Evolutionary conservation across 140 eudicot species (phyloP).

Genomic region (Senecio squalidus): DNA sequence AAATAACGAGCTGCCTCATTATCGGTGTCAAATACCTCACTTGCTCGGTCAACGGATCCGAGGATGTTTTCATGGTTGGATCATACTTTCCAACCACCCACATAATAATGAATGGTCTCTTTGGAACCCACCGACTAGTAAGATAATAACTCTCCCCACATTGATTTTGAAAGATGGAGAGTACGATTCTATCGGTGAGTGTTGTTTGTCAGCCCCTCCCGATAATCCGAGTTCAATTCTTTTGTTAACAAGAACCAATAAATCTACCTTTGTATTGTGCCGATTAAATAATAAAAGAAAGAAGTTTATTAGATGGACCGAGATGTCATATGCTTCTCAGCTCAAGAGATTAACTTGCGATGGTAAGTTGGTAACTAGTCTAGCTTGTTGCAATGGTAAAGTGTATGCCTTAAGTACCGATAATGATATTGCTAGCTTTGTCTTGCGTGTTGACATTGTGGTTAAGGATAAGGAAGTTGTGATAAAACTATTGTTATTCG

Average conservation of each 20-base stretch:
- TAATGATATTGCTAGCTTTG: not conserved
- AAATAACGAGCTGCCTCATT: not conserved
- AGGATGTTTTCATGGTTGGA: conserved; percentile 21
- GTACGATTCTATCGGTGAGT: not conserved
- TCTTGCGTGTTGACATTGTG: conserved; percentile 4
- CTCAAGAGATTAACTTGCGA: not conserved
- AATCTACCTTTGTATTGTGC: conserved; percentile 3
- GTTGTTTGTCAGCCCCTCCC: conserved; percentile 23
- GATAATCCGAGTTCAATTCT: conserved; percentile 14
- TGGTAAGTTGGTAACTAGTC: not conserved
- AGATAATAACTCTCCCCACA: conserved; percentile 9
- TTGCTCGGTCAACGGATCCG: conserved; percentile 13
- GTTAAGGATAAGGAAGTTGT: not conserved
- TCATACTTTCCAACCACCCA: conserved; percentile 9
- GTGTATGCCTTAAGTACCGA: not conserved
- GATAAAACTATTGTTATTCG: not conserved
- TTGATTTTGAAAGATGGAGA: not conserved
- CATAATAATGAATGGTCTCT: not conserved
- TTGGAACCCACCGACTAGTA: conserved; percentile 7
- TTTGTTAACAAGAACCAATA: not conserved
- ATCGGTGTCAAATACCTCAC: conserved; percentile 10
- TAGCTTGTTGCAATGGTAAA: conserved; percentile 14
- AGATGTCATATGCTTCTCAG: conserved; percentile 8
- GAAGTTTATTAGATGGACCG: conserved; percentile 9
- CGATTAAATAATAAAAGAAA: not conserved